Evolutionary conservation across 2,329 filamentous ascomycete species (phyloP).

Genomic region (Phialocephala sp.): DNA sequence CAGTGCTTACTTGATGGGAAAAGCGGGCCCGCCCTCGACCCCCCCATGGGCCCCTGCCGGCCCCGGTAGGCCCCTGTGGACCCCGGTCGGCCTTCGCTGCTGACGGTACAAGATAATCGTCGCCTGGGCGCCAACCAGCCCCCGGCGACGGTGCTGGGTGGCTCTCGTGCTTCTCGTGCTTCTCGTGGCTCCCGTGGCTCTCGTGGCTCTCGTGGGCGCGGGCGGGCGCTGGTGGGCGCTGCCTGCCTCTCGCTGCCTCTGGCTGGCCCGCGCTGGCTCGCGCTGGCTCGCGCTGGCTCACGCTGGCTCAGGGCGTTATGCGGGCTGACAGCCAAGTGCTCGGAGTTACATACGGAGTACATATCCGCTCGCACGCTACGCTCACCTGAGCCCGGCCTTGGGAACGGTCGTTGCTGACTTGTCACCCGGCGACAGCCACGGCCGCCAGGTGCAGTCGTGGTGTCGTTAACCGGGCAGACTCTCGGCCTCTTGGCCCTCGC

Average conservation of each 20-base stretch:
- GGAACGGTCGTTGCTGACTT: slow-evolving; percentile 16
- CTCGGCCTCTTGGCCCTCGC: slow-evolving; percentile 1
- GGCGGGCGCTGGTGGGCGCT: too few species aligned
- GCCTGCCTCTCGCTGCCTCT: too few species aligned
- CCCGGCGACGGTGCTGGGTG: too few species aligned
- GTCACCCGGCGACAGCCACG: slow-evolving; percentile 10
- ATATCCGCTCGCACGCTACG: slow-evolving; percentile 12
- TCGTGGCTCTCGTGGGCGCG: too few species aligned
- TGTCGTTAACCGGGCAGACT: slow-evolving; percentile 3
- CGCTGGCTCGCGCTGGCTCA: slow-evolving; percentile 1
- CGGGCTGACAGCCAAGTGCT: slow-evolving; percentile 31
- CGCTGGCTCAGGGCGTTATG: slow-evolving; percentile 21
- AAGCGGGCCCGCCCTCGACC: neutral
- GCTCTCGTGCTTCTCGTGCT: too few species aligned
- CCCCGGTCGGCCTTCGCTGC: slow-evolving; percentile 16
- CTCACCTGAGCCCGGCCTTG: neutral
- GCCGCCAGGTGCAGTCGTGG: neutral
- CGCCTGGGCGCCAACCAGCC: slow-evolving; percentile 13
- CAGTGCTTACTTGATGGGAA: slow-evolving; percentile 29
- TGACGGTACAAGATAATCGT: slow-evolving; percentile 27
- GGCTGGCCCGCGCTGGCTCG: slow-evolving; percentile 1
- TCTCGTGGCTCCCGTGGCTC: too few species aligned
- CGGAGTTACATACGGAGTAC: slow-evolving; percentile 22
- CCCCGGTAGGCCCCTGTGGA: slow-evolving; percentile 1
- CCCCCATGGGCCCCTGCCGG: neutral